phyloP scores from a whole-genome alignment of 768 basidiomycete genomes.

The Rubroboletus satanas region DNA sequence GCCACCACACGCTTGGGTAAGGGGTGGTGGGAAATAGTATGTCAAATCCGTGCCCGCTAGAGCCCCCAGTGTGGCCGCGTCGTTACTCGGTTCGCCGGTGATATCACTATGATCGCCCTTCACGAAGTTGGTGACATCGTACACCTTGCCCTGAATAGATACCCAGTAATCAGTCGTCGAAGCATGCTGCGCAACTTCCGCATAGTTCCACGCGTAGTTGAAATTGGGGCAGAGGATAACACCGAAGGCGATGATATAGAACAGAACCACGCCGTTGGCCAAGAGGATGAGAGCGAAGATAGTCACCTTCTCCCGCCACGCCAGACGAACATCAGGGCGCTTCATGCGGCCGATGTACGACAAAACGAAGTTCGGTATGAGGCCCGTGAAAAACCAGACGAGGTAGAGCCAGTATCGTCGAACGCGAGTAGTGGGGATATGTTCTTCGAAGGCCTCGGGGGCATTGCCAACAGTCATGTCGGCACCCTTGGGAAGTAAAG shows the following conservation, averaged over 20 bases:
- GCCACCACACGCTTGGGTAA: constrained; percentile 53
- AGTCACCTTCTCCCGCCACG: constrained; percentile 67
- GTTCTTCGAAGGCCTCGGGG: constrained; percentile 47
- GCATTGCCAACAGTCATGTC: constrained; percentile 41
- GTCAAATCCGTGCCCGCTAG: constrained; percentile 63
- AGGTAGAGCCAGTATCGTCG: constrained; percentile 58
- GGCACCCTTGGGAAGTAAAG: constrained; percentile 35
- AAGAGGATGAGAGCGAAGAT: constrained; percentile 58
- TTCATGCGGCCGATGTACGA: constrained; percentile 57
- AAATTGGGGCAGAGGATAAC: constrained; percentile 57
- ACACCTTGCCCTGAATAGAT: constrained; percentile 57
- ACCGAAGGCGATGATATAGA: constrained; percentile 66
- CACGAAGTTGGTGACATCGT: constrained; percentile 57
- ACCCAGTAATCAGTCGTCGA: constrained; percentile 58
- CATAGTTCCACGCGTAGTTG: constrained; percentile 53
- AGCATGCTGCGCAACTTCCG: constrained; percentile 50
- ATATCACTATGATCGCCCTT: constrained; percentile 63
- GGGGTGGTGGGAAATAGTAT: constrained; percentile 59
- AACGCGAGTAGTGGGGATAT: constrained; percentile 49
- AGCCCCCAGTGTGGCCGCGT: constrained; percentile 41
- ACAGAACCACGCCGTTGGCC: constrained; percentile 52
- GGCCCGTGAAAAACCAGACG: constrained; percentile 52
- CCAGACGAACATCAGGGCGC: constrained; percentile 61
- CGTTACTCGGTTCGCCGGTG: constrained; percentile 46
- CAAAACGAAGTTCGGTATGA: constrained; percentile 52